Evolutionary conservation across 257 asterid species (phyloP).

Genomic region (Scutellaria baicalensis): DNA sequence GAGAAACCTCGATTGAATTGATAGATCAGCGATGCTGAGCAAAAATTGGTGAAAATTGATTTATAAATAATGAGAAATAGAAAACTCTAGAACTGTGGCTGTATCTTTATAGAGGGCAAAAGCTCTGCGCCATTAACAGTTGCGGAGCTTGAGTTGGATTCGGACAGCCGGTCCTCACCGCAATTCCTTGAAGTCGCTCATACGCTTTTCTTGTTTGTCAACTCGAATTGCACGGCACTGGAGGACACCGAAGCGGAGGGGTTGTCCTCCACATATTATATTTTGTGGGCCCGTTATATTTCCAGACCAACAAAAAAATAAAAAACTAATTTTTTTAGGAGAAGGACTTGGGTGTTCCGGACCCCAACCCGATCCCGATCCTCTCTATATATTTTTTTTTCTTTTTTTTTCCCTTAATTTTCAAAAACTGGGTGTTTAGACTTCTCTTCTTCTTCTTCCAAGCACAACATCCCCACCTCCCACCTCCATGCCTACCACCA

Average conservation of each 20-base stretch:
- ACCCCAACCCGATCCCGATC: too few species aligned
- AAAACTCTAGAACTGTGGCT: background rate
- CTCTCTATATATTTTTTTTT: too few species aligned
- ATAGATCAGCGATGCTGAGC: background rate
- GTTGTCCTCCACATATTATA: background rate
- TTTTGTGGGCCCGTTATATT: background rate
- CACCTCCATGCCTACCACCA: too few species aligned
- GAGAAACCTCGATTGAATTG: background rate
- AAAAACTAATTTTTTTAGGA: too few species aligned
- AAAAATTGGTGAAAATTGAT: background rate
- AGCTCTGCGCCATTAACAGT: background rate
- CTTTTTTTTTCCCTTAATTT: too few species aligned
- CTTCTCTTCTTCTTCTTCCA: too few species aligned
- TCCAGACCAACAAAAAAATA: background rate
- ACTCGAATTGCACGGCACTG: slow-evolving; percentile 2
- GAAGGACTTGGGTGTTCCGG: too few species aligned
- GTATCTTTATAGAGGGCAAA: slow-evolving; percentile 22
- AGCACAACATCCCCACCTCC: too few species aligned
- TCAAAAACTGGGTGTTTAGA: too few species aligned
- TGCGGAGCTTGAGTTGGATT: slow-evolving; percentile 7
- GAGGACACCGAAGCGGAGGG: slow-evolving; percentile 2
- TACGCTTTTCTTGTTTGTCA: background rate
- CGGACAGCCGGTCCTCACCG: slow-evolving; percentile 12
- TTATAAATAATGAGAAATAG: background rate
- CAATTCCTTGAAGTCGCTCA: slow-evolving; percentile 4